Evolutionary conservation across 257 asterid species (phyloP).

Genomic region (Nemophila menziesii): DNA sequence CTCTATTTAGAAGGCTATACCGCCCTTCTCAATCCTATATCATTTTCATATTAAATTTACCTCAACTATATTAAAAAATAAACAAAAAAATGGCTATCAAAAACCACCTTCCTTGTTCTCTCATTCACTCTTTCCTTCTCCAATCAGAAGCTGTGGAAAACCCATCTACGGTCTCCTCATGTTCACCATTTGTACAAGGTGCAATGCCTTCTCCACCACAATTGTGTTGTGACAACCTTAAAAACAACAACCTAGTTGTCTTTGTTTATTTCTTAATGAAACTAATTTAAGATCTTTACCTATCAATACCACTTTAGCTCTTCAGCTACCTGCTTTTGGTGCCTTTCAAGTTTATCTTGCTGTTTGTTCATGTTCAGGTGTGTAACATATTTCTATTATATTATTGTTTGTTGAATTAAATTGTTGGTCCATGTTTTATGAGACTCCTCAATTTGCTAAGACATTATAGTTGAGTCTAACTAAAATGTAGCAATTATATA

Average conservation of each 20-base stretch:
- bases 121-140: slow-evolving; percentile 2
- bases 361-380: slow-evolving; percentile 50
- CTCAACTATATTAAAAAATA: no score
- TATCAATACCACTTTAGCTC: slow-evolving; percentile 48
- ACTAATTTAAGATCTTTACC: slow-evolving; percentile 31
- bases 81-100: not conserved
- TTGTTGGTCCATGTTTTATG: no score
- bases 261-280: slow-evolving; percentile 44
- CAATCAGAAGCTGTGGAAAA: slow-evolving; percentile 25
- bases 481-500: no score
- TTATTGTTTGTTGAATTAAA: not conserved
- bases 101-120: slow-evolving; percentile 2
- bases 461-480: no score
- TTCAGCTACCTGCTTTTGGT: slow-evolving; percentile 52
- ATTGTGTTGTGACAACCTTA: slow-evolving; percentile 38
- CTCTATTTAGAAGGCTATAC: slow-evolving; percentile 14
- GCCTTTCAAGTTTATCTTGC: slow-evolving; percentile 23
- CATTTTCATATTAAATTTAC: no score
- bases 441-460: no score
- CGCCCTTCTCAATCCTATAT: not conserved
- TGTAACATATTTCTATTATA: not conserved
- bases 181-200: slow-evolving; percentile 57
- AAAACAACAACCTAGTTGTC: slow-evolving; percentile 26
- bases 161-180: slow-evolving; percentile 18
- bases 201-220: slow-evolving; percentile 28